phyloP scores from a whole-genome alignment of 139 green algal species.

The Closterium sp. region DNA sequence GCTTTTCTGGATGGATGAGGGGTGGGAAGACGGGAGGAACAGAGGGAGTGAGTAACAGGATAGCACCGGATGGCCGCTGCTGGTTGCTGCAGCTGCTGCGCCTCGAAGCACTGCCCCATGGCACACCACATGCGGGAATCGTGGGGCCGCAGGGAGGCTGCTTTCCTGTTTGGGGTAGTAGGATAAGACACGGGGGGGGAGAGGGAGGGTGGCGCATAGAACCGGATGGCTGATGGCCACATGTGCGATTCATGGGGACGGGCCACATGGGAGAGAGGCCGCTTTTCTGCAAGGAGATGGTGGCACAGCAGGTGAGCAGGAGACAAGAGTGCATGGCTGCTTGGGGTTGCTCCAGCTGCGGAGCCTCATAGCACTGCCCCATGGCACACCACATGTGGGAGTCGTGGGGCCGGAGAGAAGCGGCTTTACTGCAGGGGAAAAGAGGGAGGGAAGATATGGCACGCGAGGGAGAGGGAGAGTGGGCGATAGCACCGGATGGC shows the following conservation, averaged over 20 bases:
- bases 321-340: too few species aligned
- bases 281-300: too few species aligned
- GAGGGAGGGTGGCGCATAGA: too few species aligned
- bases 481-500: slow-evolving; percentile 59
- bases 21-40: too few species aligned
- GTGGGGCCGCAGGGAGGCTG: slow-evolving; percentile 39
- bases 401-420: slow-evolving; percentile 62
- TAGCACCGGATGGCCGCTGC: slow-evolving; percentile 64
- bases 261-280: too few species aligned
- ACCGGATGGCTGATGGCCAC: slow-evolving; percentile 72
- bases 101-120: slow-evolving; percentile 92
- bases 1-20: not conserved
- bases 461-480: not conserved
- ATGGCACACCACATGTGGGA: slow-evolving; percentile 96
- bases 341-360: slow-evolving; percentile 65
- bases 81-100: slow-evolving; percentile 63
- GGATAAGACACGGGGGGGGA: too few species aligned
- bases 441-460: not conserved
- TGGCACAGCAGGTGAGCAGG: too few species aligned
- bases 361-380: slow-evolving; percentile 87
- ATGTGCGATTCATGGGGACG: too few species aligned
- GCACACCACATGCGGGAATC: slow-evolving; percentile 97
- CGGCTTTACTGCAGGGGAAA: not conserved
- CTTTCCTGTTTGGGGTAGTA: not conserved
- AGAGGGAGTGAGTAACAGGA: too few species aligned